Evolutionary conservation across 139 green algal species (phyloP), one percentile per base, ranked within the genome.

Genomic region (Pseudopediastrum boryanum): DNA sequence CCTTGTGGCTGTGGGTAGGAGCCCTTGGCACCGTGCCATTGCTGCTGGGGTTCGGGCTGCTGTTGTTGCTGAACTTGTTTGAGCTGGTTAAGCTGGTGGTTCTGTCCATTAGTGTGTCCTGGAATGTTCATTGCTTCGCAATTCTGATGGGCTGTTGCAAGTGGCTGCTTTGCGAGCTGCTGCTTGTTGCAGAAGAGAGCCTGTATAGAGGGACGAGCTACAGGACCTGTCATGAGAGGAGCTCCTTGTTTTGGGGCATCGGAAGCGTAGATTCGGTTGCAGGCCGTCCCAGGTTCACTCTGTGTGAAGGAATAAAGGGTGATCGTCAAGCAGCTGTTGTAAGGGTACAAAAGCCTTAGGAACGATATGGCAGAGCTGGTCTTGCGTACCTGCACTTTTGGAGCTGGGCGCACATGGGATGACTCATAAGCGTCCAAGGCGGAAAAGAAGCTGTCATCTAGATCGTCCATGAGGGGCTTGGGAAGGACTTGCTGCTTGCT

Each of bases 371-470:
- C 7, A 38, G 7, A 27, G 7, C 54, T 8, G 54, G n/a, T 7
- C 7, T 6, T 8, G 54, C 54, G 8, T 27, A 16, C n/a, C 7
- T 64, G 8, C 54, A 13, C 8, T 13, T 13, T 29, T 13, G 8
- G 7, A 13, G n/a, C 10, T 9, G n/a, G n/a, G n/a, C n/a, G n/a
- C n/a, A n/a, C n/a, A n/a, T n/a, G n/a, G n/a, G n/a, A n/a, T 13
- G 54, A 64, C 54, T 64, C 54, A 9, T 38, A 64, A 6, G 54
- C 54, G 33, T 56, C 36, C 0, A 41, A 9, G 2, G 5, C 25
- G 5, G 4, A 31, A 51, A 77, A 75, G 7, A 80, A 43, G 74
- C 16, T 41, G 39, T 46, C 50, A 13, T 64, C 54, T 38, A 64
- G 10, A 6, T 64, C 54, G 10, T 64, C 54, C n/a, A n/a, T n/a